Base-by-base conservation (phyloP, 495 filamentous ascomycete genomes). In the Talaromyces proteolyticus region DNA sequence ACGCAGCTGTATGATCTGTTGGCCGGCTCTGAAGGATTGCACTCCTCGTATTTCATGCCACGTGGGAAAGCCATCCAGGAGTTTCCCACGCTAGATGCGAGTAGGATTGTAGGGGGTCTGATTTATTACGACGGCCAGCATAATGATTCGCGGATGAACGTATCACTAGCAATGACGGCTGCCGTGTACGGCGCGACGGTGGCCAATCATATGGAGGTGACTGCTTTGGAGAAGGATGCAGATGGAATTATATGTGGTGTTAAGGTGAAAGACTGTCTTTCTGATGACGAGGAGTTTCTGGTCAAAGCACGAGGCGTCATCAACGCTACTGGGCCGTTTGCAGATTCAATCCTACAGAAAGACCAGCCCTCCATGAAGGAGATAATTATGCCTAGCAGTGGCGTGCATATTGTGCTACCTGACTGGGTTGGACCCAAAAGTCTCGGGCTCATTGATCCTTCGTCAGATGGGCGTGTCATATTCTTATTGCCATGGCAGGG, bases 401-500 rank as follows among this genome's bases (percentile, higher is more conserved):
- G 89, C 49, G 88, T 91, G 24, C 88, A 93, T 60, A 79, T 93
- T 50, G 82, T 93, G 52, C 75, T 93, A 4, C 88, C 89, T 12
- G 89, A 88, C 18, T 93, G 90, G 70, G 91, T 86, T 72, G 85
- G 79, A 48, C 88, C 88, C 17, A 75, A 82, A 16, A 81, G 89
- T 57, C 91, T 91, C 88, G 89, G 88, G 17, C 69, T 93, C 37
- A 88, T 93, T 57, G 88, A 93, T 57, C 88, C 88, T 1, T 76
- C 74, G 1, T 91, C 88, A 3, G 88, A 93, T 59, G 88, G 88
- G 11, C 73, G 89, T 49, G 88, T 93, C 39, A 91, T 92, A 54
- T 93, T 93, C 78, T 91, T 93, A 75, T 77, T 93, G 5, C 88
- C 88, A 10, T 93, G 88, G 88, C 87, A 92, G 66, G 88, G 88